These are phyloP conservation scores for Oryza longistaminata DNA, from an alignment of 176 grass and related monocot genomes.

Conservation along the genomic window DNA sequence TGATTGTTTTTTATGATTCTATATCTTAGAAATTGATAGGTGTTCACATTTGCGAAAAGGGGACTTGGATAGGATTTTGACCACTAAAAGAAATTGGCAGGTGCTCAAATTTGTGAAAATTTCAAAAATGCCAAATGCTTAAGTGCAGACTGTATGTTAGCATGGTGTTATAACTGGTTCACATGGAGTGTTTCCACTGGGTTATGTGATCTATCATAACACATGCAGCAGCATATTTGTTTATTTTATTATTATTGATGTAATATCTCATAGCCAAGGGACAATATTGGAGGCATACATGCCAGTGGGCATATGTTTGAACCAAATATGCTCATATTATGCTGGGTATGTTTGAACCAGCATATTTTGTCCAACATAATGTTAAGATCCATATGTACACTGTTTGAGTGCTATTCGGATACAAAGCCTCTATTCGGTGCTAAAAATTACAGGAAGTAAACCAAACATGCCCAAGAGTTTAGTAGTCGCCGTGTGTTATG, in stretches of 20 bases:
- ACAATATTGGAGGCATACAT: background rate
- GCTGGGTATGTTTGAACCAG: background rate
- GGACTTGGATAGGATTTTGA: no score
- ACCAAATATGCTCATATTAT: background rate
- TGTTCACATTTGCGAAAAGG: no score
- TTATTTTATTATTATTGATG: background rate
- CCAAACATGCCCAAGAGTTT: background rate
- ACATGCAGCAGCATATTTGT: background rate
- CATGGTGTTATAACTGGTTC: background rate
- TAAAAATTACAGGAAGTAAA: background rate
- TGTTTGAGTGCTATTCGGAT: background rate
- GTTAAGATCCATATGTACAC: background rate
- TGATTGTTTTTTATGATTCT: background rate
- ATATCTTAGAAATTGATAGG: background rate
- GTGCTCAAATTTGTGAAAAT: background rate
- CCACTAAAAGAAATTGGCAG: no score
- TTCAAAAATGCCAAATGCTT: background rate
- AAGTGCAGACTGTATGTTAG: background rate
- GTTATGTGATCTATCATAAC: background rate
- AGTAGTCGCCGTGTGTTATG: background rate
- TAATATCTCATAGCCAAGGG: conserved; percentile 12
- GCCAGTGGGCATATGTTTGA: background rate
- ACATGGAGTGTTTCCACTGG: background rate
- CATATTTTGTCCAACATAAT: background rate
- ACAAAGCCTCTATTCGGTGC: background rate